These are phyloP conservation scores for Pestalotiopsis sp. DNA, from an alignment of 2,329 filamentous ascomycete genomes.

Conservation along the genomic window DNA sequence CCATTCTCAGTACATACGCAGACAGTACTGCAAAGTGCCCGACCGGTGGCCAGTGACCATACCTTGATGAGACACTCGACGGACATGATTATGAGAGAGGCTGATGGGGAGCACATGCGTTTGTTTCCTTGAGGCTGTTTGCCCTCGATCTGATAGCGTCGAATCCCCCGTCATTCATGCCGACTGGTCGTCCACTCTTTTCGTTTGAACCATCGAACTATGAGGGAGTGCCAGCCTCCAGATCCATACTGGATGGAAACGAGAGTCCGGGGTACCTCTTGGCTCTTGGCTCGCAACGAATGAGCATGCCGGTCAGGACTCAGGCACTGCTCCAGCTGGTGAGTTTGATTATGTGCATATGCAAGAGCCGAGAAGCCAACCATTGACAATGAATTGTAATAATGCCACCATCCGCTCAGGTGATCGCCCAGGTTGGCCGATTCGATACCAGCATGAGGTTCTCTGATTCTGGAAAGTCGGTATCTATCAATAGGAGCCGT, in stretches of 20 bases:
- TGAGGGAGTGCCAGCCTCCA: neutral
- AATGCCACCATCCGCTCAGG: neutral
- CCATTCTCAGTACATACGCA: neutral
- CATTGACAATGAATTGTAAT: neutral
- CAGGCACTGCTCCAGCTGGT: neutral
- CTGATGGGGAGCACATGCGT: neutral
- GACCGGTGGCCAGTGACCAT: neutral
- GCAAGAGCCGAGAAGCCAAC: neutral
- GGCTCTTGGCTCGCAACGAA: too few species aligned
- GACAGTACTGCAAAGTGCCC: neutral
- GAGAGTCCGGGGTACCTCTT: too few species aligned
- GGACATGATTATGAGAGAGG: neutral
- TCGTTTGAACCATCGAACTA: neutral
- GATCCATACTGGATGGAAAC: neutral
- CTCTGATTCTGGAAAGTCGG: neutral
- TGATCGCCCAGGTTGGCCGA: too few species aligned
- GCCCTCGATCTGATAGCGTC: neutral
- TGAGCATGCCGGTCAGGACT: neutral
- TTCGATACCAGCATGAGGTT: neutral
- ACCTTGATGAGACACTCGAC: neutral
- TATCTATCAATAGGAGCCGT: neutral
- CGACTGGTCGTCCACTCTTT: neutral
- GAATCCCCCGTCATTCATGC: neutral
- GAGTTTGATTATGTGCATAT: neutral
- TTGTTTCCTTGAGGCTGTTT: neutral